phyloP scores from a whole-genome alignment of 495 filamentous ascomycete genomes.

The Penicillium longicatenatum region DNA sequence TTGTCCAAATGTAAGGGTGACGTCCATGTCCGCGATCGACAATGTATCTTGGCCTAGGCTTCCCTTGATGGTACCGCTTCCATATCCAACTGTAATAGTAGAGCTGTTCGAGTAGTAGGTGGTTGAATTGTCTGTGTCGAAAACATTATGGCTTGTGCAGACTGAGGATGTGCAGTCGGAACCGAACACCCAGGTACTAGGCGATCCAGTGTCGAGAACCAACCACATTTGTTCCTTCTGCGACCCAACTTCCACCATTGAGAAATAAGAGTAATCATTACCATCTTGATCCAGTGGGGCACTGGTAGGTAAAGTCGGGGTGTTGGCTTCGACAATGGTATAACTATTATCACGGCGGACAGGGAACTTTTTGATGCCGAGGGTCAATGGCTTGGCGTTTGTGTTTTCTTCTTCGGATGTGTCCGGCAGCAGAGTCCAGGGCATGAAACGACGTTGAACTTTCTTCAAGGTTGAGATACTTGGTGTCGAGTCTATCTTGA shows the following conservation, averaged over 20 bases:
- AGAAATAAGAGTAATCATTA: conserved; percentile 77
- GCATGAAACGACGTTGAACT: conserved; percentile 38
- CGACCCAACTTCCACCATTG: conserved; percentile 66
- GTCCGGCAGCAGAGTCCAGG: conserved; percentile 23
- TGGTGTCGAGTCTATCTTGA: conserved; percentile 14
- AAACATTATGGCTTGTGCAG: conserved; percentile 67
- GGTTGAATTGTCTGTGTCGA: conserved; percentile 60
- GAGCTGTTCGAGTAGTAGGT: conserved; percentile 55
- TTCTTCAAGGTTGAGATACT: conserved; percentile 11
- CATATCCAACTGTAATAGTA: conserved; percentile 61
- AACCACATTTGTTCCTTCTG: conserved; percentile 65
- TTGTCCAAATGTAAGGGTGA: conserved; percentile 67
- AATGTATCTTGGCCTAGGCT: conserved; percentile 62
- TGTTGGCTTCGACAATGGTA: conserved; percentile 54
- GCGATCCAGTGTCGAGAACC: conserved; percentile 77
- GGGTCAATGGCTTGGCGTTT: conserved; percentile 21
- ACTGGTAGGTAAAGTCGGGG: conserved; percentile 57
- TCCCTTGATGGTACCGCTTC: conserved; percentile 69
- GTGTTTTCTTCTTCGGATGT: conserved; percentile 21
- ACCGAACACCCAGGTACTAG: conserved; percentile 78
- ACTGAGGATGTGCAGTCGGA: conserved; percentile 60
- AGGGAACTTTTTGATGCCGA: conserved; percentile 35
- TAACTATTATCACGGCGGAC: conserved; percentile 54
- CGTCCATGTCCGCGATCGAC: conserved; percentile 61
- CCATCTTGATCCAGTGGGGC: conserved; percentile 73